Percentiles rank a stretch among this genome's conserved stretches.
phyloP scores from a whole-genome alignment of 345 rosid species.

The Eucalyptus virginea region DNA sequence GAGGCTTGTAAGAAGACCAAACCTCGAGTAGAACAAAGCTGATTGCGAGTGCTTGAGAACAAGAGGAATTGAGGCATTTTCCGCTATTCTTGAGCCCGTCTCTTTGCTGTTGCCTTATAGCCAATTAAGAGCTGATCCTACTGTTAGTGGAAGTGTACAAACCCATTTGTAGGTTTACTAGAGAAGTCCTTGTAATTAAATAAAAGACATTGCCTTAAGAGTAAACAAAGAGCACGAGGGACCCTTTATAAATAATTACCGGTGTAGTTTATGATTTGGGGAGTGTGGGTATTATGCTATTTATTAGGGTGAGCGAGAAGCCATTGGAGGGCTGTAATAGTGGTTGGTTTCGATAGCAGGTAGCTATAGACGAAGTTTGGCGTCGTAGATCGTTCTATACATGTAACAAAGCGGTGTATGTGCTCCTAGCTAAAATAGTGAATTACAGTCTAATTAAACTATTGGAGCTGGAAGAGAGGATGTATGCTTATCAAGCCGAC shows the following conservation, averaged over 20 bases:
- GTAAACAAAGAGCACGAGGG: background rate
- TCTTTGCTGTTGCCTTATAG: background rate
- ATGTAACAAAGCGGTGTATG: background rate
- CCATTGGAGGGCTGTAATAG: background rate
- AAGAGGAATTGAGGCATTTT: background rate
- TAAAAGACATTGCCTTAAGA: background rate
- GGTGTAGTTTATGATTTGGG: background rate
- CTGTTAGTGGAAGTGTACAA: background rate
- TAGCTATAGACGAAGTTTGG: background rate
- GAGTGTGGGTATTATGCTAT: background rate
- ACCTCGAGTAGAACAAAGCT: too few species aligned
- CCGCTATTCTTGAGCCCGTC: background rate
- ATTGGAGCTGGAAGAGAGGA: background rate
- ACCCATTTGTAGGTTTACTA: background rate
- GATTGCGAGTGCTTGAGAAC: background rate
- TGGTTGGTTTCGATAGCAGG: background rate
- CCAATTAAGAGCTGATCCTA: background rate
- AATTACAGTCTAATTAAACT: background rate
- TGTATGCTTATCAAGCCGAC: background rate
- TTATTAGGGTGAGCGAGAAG: background rate
- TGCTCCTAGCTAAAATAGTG: background rate
- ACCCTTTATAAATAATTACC: background rate
- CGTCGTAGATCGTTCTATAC: background rate
- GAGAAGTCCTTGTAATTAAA: background rate
- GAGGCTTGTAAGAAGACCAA: background rate